Conservation (phyloP, 148 eudicot genomes). For the Talinum fruticosum region DNA sequence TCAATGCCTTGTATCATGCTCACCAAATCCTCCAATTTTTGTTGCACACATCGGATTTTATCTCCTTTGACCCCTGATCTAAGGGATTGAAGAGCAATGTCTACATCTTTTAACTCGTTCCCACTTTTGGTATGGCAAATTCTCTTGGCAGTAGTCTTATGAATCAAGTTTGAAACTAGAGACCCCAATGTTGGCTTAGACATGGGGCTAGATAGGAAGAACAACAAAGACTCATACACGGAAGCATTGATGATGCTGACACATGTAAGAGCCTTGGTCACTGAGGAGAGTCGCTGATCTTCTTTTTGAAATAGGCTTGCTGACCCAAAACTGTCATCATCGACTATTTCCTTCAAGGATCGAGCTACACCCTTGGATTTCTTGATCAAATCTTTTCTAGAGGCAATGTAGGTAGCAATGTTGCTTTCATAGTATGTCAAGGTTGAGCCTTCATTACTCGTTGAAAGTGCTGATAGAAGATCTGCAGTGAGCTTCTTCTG, state of each 20-base stretch:
- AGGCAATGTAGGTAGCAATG: constrained; percentile 16
- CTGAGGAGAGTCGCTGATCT: constrained; percentile 18
- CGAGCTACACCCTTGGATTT: constrained; percentile 19
- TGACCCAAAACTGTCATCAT: constrained; percentile 14
- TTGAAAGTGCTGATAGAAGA: constrained; percentile 20
- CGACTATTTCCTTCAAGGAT: constrained; percentile 22
- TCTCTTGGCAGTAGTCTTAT: constrained; percentile 4
- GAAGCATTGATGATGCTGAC: constrained; percentile 33
- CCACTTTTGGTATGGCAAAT: constrained; percentile 1
- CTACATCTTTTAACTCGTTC: constrained; percentile 27
- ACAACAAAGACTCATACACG: constrained; percentile 25
- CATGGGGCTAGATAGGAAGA: constrained; percentile 32
- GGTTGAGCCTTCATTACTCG: constrained; percentile 9
- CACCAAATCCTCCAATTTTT: constrained; percentile 23
- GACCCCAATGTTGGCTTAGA: constrained; percentile 31
- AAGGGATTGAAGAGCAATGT: constrained; percentile 24
- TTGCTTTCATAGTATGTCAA: constrained; percentile 3
- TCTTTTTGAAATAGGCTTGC: constrained; percentile 14
- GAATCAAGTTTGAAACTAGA: constrained; percentile 33
- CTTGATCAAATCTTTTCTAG: constrained; percentile 39
- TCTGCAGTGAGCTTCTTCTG: constrained; percentile 28
- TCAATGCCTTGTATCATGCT: constrained; percentile 28
- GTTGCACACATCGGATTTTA: constrained; percentile 13
- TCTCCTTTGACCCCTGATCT: constrained; percentile 6
- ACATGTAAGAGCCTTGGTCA: constrained; percentile 38